Evolutionary conservation across 2,329 filamentous ascomycete genomes (phyloP), one percentile per base, ranked within the genome.

Genomic region (Diaporthe caulivora): DNA sequence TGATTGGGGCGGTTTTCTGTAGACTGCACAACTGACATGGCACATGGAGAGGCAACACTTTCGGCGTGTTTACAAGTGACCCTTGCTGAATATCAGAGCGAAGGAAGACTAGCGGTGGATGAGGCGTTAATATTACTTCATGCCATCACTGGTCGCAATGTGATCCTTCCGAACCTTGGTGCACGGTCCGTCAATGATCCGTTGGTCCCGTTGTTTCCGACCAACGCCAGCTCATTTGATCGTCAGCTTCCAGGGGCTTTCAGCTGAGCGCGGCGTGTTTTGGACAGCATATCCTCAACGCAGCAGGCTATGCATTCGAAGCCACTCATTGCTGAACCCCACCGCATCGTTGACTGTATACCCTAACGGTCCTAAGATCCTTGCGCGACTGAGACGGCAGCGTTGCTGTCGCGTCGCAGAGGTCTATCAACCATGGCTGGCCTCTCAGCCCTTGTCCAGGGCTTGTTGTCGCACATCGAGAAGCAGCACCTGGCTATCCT

Each of bases 121-220:
- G 51, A 57, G 40, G 26, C 26, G 18, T 17, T 10, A 1, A 42
- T 17, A 13, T 24, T 9, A 3, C 1, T 62, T 29, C 17, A 17
- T n/a, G 26, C 21, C 65, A 65, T 15, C 55, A 71, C 55, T 21
- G 68, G 26, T 53, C 68, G 4, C 31, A 21, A 29, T 53, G 44
- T 31, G 68, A 47, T 53, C 68, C 68, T 53, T 31, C 54, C 55
- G 10, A 37, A 37, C 54, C n/a, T 70, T 60, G 42, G n/a, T 62
- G 54, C 40, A 53, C 68, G 68, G 68, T 51, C 68, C 68, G 68
- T 71, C 44, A 31, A 53, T 71, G 44, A 62, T 71, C 68, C 68
- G 68, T 31, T 40, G n/a, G 34, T 31, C n/a, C n/a, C 55, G 51
- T 42, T 37, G 26, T 37, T 37, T 65, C 29, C 44, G 29, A 24